Percentiles rank a stretch among this genome's conserved stretches.
Conservation (phyloP, 2,329 filamentous ascomycete genomes). For the Cladosporium sp. region DNA sequence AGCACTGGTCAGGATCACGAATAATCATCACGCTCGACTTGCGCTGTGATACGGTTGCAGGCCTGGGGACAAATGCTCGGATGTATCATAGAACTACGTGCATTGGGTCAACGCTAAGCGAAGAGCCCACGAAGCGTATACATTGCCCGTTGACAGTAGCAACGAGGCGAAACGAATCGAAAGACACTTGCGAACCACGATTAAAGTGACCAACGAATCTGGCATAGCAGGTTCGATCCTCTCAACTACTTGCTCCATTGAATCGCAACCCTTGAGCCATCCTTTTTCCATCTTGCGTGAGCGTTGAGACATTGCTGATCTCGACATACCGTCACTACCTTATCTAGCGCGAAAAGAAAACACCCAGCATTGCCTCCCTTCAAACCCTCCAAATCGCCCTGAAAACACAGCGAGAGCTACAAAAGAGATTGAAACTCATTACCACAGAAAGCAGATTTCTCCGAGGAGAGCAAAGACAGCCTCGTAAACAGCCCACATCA, state of each 20-base stretch:
- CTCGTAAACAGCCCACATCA: not conserved
- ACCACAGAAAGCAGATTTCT: not conserved
- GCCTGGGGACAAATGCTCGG: not conserved
- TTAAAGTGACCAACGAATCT: too few relatives aligned
- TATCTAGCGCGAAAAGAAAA: too few relatives aligned
- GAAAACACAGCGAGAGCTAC: not conserved
- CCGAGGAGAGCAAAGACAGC: not conserved
- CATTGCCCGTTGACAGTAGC: not conserved
- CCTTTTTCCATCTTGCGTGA: too few relatives aligned
- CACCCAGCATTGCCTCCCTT: too few relatives aligned
- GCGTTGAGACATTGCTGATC: too few relatives aligned
- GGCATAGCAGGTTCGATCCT: too few relatives aligned
- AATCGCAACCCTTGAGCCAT: too few relatives aligned
- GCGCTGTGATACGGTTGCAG: not conserved
- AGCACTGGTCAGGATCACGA: too few relatives aligned
- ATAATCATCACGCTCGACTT: not conserved
- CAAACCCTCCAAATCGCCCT: not conserved
- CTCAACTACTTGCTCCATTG: too few relatives aligned
- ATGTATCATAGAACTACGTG: slow-evolving; percentile 6
- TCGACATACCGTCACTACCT: too few relatives aligned
- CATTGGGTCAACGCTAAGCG: not conserved
- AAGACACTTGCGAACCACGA: not conserved
- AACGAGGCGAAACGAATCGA: not conserved
- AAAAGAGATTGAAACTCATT: too few relatives aligned
- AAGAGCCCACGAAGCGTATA: not conserved